Evolutionary conservation across 768 basidiomycete genomes (phyloP).

Genomic region (Kwoniella newhampshirensis): DNA sequence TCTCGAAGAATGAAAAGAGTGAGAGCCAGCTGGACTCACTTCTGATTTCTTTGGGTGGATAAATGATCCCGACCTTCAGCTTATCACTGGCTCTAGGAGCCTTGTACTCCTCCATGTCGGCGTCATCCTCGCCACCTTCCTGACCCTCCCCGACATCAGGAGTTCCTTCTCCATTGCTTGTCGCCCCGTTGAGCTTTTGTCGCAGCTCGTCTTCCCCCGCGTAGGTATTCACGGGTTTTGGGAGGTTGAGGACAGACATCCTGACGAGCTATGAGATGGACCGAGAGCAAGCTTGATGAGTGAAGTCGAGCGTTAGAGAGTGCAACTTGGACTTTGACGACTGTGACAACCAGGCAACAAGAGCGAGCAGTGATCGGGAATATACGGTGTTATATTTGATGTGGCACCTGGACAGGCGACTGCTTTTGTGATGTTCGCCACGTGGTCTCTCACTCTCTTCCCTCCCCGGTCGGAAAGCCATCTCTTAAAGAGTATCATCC

Average conservation of each 20-base stretch:
- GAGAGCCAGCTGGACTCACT: slow-evolving; percentile 59
- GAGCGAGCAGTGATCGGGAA: not conserved
- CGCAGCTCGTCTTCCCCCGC: slow-evolving; percentile 45
- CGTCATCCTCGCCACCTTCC: slow-evolving; percentile 54
- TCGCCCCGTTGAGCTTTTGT: slow-evolving; percentile 23
- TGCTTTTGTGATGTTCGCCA: slow-evolving; percentile 17
- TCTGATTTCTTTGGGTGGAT: slow-evolving; percentile 94
- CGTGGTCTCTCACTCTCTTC: no score
- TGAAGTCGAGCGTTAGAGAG: not conserved
- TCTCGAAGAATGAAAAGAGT: not conserved
- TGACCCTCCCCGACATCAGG: slow-evolving; percentile 22
- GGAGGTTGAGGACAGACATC: slow-evolving; percentile 47
- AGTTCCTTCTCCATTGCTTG: slow-evolving; percentile 26
- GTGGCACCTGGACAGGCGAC: slow-evolving; percentile 23
- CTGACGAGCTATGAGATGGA: slow-evolving; percentile 4
- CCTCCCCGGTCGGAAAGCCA: slow-evolving; percentile 21
- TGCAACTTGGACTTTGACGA: not conserved
- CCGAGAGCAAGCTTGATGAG: not conserved
- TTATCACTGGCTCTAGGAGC: slow-evolving; percentile 54
- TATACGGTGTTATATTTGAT: not conserved
- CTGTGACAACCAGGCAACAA: not conserved
- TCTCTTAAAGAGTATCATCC: slow-evolving; percentile 9
- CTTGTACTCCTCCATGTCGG: slow-evolving; percentile 56
- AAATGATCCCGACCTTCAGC: slow-evolving; percentile 82
- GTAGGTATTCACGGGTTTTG: slow-evolving; percentile 48